These are phyloP conservation scores for Herpetospermum pedunculosum DNA, from an alignment of 306 rosid species.

Conservation along the genomic window DNA sequence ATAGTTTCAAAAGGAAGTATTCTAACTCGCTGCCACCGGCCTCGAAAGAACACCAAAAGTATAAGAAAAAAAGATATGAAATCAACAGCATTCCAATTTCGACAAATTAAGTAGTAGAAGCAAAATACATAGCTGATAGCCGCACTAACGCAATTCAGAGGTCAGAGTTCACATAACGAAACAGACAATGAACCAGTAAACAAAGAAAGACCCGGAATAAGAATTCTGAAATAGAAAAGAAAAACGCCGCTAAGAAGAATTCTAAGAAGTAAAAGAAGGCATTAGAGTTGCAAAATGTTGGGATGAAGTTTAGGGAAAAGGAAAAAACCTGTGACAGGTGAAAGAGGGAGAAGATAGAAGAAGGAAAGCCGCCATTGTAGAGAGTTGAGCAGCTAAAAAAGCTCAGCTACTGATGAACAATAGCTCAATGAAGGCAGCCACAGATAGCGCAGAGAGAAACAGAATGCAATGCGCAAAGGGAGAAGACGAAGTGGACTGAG, in stretches of 20 bases:
- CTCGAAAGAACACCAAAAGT: background rate
- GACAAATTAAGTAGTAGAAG: background rate
- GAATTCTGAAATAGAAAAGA: background rate
- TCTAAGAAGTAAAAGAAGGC: background rate
- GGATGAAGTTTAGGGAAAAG: background rate
- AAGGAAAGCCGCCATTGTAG: background rate
- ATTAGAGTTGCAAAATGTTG: background rate
- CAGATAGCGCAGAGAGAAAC: background rate
- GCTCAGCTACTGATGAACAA: background rate
- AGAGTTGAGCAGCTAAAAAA: background rate
- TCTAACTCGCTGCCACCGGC: background rate
- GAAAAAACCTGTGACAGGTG: background rate
- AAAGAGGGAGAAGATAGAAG: conserved; percentile 1
- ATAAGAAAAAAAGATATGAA: background rate
- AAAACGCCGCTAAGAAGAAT: background rate
- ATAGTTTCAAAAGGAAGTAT: background rate
- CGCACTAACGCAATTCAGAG: background rate
- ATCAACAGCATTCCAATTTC: background rate
- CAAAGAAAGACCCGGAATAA: background rate
- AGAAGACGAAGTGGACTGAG: background rate
- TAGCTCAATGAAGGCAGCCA: background rate
- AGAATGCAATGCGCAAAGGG: background rate
- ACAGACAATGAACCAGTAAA: background rate
- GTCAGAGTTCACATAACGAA: background rate
- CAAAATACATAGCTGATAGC: background rate